Base-by-base conservation (phyloP, 306 rosid genomes). In the Astragalus glycyphyllos region DNA sequence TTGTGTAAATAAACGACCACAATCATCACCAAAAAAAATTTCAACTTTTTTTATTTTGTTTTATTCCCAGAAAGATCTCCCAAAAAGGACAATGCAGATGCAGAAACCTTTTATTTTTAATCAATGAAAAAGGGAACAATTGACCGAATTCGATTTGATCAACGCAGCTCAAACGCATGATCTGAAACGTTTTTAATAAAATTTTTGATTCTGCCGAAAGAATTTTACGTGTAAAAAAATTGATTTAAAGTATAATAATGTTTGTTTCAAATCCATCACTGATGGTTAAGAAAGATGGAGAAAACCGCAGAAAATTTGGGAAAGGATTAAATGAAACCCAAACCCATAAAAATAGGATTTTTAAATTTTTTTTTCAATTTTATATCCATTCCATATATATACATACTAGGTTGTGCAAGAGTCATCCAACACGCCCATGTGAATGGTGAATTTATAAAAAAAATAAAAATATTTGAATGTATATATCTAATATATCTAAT, bases 1-100 rank as follows among this genome's bases (percentile, higher is more conserved):
- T 93, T 69, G 40, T 74, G 56, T 53, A 40, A 54, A 63, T 53
- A 49, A 54, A 6, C 3, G 17, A 44, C 50, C 29, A 53, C 8
- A 58, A 65, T 60, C 16, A 51, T 35, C 0, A 3, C 10, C 42
- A 32, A 58, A 72, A 37, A 20, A 38, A 51, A 59, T 23, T 14
- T 23, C 12, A 62, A 20, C 45, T 12, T 56, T n/a, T 58, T 58
- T 58, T 7, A 32, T 26, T 46, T 17, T 14, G 3, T 55, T 51
- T 8, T 37, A 9, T 38, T 16, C 58, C 66, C 41, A 47, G 63
- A 56, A 55, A 71, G 8, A 35, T 56, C 41, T 35, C 50, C 29
- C 38, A 4, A 23, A 53, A 61, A 51, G 58, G 65, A 58, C 57
- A 75, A 77, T 70, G 76, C 47, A 48, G 17, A 60, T 44, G 23